These are phyloP conservation scores for Cladosporium sp. DNA, from an alignment of 2,329 filamentous ascomycete species.

Conservation along the genomic window DNA sequence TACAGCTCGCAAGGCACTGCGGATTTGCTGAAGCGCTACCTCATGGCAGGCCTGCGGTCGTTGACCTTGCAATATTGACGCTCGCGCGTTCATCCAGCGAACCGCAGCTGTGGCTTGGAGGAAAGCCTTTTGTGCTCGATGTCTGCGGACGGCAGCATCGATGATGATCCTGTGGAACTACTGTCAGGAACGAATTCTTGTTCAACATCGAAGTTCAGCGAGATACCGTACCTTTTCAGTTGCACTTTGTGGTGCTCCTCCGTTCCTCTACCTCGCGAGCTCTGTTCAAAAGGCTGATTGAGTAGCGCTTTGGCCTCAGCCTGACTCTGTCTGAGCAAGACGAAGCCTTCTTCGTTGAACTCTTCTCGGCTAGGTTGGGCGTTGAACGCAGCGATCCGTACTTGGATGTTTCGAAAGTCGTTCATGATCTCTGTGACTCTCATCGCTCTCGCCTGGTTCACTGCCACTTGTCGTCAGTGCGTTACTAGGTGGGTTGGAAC, in stretches of 20 bases:
- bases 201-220: background rate
- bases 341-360: conserved; percentile 60
- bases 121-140: conserved; percentile 62
- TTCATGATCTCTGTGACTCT: conserved; percentile 64
- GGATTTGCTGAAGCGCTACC: conserved; percentile 50
- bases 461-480: conserved; percentile 39
- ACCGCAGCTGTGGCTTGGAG: conserved; percentile 58
- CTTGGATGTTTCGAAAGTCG: conserved; percentile 62
- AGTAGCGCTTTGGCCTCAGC: conserved; percentile 57
- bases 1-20: conserved; percentile 48
- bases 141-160: conserved; percentile 60
- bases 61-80: conserved; percentile 53
- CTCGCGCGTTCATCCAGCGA: conserved; percentile 59
- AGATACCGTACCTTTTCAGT: conserved; percentile 51
- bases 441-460: conserved; percentile 64
- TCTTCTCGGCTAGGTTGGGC: conserved; percentile 55
- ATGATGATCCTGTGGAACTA: conserved; percentile 54
- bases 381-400: conserved; percentile 58
- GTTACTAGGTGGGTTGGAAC: background rate
- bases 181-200: background rate
- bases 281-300: conserved; percentile 49
- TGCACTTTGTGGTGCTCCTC: conserved; percentile 58
- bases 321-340: conserved; percentile 57
- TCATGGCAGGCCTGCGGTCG: conserved; percentile 50
- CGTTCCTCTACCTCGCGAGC: conserved; percentile 37